phyloP scores from a whole-genome alignment of 257 asterid genomes.

The Petunia axillaris region DNA sequence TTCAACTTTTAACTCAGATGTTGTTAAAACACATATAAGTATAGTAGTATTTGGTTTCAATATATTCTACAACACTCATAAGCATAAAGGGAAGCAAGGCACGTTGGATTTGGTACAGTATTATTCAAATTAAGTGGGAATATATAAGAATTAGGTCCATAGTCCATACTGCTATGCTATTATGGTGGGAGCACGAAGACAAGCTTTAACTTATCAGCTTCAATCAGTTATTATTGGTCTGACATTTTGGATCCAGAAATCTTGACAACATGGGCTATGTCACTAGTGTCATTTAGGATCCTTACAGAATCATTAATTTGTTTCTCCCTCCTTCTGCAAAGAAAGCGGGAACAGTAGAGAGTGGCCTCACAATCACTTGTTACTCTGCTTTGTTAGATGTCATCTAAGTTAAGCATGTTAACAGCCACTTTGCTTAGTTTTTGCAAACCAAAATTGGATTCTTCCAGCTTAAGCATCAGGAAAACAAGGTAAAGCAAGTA shows the following conservation, averaged over 20 bases:
- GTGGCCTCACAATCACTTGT: slow-evolving; percentile 19
- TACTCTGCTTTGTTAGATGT: not conserved
- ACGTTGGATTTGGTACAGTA: too few relatives aligned
- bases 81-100: not conserved
- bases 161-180: not conserved
- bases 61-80: too few relatives aligned
- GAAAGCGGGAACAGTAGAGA: slow-evolving; percentile 23
- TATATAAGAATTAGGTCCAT: slow-evolving; percentile 4
- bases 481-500: not conserved
- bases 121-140: not conserved
- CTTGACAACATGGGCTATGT: slow-evolving; percentile 23
- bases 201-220: not conserved
- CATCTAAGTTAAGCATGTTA: slow-evolving; percentile 16
- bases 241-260: not conserved
- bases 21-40: not conserved
- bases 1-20: too few relatives aligned
- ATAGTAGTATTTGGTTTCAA: too few relatives aligned
- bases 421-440: not conserved
- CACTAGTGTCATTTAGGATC: slow-evolving; percentile 9
- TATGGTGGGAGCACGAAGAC: not conserved
- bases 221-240: not conserved
- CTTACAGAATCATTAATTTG: slow-evolving; percentile 8
- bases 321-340: not conserved
- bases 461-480: not conserved
- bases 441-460: not conserved